Conservation (phyloP, 352 stramenopile species). For the Phytophthora sansomeana region DNA sequence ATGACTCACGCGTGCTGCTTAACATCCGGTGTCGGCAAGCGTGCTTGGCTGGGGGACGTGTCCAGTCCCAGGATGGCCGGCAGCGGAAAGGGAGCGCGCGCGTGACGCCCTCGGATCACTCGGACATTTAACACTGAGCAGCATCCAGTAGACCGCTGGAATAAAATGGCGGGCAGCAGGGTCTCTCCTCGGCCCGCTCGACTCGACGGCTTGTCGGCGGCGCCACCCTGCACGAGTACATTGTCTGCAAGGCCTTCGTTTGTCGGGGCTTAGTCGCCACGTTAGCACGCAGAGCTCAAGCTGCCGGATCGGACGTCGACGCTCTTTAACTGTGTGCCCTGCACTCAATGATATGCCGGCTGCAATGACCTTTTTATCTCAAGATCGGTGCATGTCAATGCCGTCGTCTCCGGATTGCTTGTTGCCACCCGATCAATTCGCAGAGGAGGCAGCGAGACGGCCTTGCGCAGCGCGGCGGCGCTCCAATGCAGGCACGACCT, state of each 20-base stretch:
- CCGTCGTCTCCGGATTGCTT: background rate
- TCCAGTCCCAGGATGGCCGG: too few species aligned
- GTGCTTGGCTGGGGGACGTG: too few species aligned
- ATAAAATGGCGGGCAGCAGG: too few species aligned
- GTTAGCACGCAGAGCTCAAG: too few species aligned
- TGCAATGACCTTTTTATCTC: constrained; percentile 17
- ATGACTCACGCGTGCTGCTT: constrained; percentile 6
- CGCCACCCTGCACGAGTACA: too few species aligned
- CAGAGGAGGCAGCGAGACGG: background rate
- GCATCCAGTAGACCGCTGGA: constrained; percentile 23
- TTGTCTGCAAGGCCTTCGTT: too few species aligned
- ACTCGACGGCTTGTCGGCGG: too few species aligned
- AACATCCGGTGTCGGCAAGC: too few species aligned
- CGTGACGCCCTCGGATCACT: constrained; percentile 19
- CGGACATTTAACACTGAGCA: background rate
- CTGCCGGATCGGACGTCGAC: too few species aligned
- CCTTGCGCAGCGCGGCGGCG: background rate
- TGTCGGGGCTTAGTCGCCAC: too few species aligned
- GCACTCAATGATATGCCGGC: background rate
- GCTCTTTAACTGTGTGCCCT: constrained; percentile 6
- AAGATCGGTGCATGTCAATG: constrained; percentile 22
- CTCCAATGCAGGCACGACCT: background rate
- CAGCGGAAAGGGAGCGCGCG: background rate
- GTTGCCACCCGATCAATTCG: background rate
- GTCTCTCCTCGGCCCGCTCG: too few species aligned